These are phyloP conservation scores for Candida caryicola DNA, from an alignment of 805 yeast genomes.

Conservation along the genomic window DNA sequence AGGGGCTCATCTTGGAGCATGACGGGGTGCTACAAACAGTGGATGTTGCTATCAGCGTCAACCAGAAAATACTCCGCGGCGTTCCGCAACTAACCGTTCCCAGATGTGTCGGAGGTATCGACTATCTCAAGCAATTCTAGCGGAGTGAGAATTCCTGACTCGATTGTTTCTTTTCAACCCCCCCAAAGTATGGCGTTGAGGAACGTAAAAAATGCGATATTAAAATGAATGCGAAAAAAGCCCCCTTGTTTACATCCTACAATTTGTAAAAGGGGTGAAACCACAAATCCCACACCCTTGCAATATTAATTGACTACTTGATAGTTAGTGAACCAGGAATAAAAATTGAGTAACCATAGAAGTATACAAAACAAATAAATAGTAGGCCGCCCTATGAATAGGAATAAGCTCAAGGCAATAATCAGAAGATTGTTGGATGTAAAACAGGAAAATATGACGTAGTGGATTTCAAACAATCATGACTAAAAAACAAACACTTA, in stretches of 20 bases:
- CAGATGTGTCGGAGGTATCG: conserved; percentile 66
- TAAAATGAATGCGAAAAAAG: no score
- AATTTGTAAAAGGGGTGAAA: no score
- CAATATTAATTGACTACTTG: no score
- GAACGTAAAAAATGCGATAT: no score
- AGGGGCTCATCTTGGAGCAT: conserved; percentile 83
- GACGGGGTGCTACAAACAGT: conserved; percentile 72
- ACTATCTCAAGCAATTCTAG: conserved; percentile 49
- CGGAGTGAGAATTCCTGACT: not conserved
- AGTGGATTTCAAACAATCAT: not conserved
- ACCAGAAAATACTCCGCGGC: conserved; percentile 48
- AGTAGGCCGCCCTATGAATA: not conserved
- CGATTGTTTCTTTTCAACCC: no score
- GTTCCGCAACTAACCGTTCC: conserved; percentile 70
- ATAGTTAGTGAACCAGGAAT: no score
- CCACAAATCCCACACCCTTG: no score
- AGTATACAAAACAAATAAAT: conserved; percentile 1
- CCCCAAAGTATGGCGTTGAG: no score
- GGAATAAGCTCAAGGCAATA: no score
- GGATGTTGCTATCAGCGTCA: conserved; percentile 59
- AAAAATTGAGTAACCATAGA: no score
- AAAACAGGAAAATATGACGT: not conserved
- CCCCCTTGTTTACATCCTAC: no score
- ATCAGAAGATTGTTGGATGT: no score
- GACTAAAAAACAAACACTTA: not conserved